phyloP scores from a whole-genome alignment of 805 yeast genomes.

The Isabelozyma rhagii region DNA sequence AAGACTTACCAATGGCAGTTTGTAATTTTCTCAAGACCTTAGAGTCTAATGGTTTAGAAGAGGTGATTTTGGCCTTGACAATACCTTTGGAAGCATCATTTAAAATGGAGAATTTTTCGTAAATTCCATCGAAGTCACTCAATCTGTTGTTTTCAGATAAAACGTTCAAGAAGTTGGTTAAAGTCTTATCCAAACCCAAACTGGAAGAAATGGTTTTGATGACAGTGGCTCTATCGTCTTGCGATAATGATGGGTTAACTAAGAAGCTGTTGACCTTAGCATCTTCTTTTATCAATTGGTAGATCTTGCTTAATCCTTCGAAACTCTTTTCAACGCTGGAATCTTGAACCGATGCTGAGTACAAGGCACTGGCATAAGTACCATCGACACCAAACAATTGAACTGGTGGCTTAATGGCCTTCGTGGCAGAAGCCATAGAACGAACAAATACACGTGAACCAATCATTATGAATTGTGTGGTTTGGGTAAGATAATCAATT shows the following conservation, averaged over 20 bases:
- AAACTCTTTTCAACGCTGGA: constrained; percentile 70
- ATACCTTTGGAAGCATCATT: constrained; percentile 88
- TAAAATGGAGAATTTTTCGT: constrained; percentile 69
- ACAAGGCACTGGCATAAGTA: constrained; percentile 93
- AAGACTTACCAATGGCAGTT: constrained; percentile 71
- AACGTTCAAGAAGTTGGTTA: constrained; percentile 75
- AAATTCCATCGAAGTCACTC: constrained; percentile 60
- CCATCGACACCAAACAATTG: constrained; percentile 95
- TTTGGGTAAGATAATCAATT: not conserved
- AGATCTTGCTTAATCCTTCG: constrained; percentile 59
- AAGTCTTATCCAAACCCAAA: constrained; percentile 61
- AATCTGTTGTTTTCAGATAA: constrained; percentile 95
- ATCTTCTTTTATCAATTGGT: constrained; percentile 57
- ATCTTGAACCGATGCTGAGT: constrained; percentile 84
- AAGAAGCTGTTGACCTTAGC: constrained; percentile 59
- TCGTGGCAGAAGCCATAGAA: constrained; percentile 69
- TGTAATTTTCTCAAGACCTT: constrained; percentile 76
- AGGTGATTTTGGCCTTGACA: constrained; percentile 89
- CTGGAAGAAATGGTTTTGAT: constrained; percentile 54
- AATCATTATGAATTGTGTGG: constrained; percentile 30
- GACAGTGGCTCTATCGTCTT: constrained; percentile 68
- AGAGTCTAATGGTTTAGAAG: constrained; percentile 80
- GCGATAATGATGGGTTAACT: constrained; percentile 79
- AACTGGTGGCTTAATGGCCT: constrained; percentile 76
- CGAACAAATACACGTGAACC: constrained; percentile 66